These are phyloP conservation scores for Malbranchea zuffiana DNA, from an alignment of 2,329 filamentous ascomycete species.

Conservation along the genomic window DNA sequence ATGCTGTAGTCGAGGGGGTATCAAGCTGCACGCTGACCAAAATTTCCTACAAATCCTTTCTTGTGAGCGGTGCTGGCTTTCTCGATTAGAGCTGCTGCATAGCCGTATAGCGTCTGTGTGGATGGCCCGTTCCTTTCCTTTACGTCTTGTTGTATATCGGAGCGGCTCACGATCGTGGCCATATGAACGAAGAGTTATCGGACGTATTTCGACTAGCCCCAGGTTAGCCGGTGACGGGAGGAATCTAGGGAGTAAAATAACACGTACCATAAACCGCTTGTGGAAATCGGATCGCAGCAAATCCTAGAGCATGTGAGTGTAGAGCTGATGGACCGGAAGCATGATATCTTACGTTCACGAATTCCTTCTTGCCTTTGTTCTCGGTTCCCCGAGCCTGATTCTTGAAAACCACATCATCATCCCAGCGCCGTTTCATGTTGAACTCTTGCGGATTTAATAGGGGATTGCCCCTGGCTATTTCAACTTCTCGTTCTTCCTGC, in stretches of 20 bases:
- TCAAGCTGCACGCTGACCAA: too few species aligned
- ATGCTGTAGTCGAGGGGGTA: too few species aligned
- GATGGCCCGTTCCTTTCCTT: too few species aligned
- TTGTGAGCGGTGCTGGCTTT: too few species aligned
- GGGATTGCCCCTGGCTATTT: constrained; percentile 88
- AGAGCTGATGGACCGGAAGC: constrained; percentile 15
- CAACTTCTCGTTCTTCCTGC: constrained; percentile 69
- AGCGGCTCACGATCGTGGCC: background rate
- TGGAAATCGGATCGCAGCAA: constrained; percentile 92
- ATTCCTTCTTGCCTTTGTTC: constrained; percentile 85
- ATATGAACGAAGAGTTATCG: constrained; percentile 7
- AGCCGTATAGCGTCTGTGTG: too few species aligned
- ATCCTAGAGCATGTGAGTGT: constrained; percentile 45
- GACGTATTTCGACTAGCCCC: constrained; percentile 13
- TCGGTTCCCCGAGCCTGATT: constrained; percentile 95
- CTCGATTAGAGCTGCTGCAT: too few species aligned
- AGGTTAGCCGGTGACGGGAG: constrained; percentile 3
- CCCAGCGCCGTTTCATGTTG: constrained; percentile 78
- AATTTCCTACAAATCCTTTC: too few species aligned
- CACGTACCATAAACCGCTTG: constrained; percentile 74
- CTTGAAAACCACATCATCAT: constrained; percentile 98
- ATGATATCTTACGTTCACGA: constrained; percentile 66
- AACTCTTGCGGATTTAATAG: constrained; percentile 81
- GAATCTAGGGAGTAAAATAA: background rate
- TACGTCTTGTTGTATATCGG: too few species aligned